Percentiles rank a stretch among this genome's conserved stretches.
Conservation (phyloP, 2,329 filamentous ascomycete genomes). For the Colletotrichum coccodes region DNA sequence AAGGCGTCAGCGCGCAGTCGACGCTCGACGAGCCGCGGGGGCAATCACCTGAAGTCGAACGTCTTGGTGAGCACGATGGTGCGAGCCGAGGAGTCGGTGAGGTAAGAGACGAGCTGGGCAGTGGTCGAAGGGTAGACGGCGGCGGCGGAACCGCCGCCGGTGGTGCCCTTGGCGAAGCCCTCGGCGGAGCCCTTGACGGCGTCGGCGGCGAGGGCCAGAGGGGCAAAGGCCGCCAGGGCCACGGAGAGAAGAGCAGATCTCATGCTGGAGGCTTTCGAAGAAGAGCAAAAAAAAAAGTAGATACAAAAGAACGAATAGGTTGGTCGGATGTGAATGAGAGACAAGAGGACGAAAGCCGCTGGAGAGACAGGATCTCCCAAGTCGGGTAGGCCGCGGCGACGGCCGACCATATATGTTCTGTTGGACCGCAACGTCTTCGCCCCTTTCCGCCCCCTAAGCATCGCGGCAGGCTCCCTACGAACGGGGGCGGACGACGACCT, state of each 20-base stretch:
- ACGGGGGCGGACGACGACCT: constrained; percentile 13
- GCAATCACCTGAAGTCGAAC: constrained; percentile 66
- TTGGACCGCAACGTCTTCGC: background rate
- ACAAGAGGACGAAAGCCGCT: constrained; percentile 17
- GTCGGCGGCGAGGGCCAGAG: constrained; percentile 29
- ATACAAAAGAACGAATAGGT: constrained; percentile 19
- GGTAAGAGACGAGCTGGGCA: constrained; percentile 67
- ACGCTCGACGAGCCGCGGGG: constrained; percentile 60
- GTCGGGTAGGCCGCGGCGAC: background rate
- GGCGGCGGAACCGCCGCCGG: constrained; percentile 66
- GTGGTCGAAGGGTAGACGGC: constrained; percentile 64
- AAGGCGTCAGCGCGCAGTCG: constrained; percentile 70
- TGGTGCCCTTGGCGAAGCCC: constrained; percentile 53
- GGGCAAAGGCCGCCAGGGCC: constrained; percentile 30
- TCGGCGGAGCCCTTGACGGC: constrained; percentile 54
- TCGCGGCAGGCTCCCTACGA: background rate
- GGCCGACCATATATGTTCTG: constrained; percentile 21
- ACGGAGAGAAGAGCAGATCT: constrained; percentile 21
- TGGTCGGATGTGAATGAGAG: constrained; percentile 22
- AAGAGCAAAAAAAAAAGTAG: background rate
- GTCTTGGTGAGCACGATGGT: constrained; percentile 68
- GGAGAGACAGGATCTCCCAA: constrained; percentile 9
- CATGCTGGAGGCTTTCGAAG: constrained; percentile 14
- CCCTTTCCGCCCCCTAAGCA: background rate
- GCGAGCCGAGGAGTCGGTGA: constrained; percentile 62